Conservation (phyloP, 2,329 filamentous ascomycete species). For the Thyridium curvatum region DNA sequence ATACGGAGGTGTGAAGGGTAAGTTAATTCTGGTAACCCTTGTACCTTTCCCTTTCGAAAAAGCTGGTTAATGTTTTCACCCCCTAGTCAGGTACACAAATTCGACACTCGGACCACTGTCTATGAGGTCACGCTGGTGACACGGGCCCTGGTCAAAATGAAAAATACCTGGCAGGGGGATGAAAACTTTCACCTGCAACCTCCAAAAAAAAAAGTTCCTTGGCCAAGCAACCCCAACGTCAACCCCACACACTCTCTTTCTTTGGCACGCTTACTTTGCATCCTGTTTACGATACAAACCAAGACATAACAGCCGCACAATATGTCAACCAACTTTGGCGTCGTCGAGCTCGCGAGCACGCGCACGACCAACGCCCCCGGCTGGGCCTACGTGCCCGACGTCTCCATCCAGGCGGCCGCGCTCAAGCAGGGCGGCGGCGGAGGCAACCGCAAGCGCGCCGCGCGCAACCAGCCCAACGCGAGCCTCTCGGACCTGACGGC, state of each 20-base stretch:
- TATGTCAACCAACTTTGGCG: conserved; percentile 51
- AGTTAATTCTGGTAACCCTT: too few relatives aligned
- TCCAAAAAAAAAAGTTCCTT: not conserved
- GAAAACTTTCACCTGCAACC: conserved; percentile 2
- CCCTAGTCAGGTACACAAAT: too few relatives aligned
- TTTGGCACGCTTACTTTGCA: too few relatives aligned
- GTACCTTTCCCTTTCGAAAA: too few relatives aligned
- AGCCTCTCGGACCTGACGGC: conserved; percentile 64
- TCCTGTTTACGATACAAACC: conserved; percentile 1
- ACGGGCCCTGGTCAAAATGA: too few relatives aligned
- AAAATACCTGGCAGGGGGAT: too few relatives aligned
- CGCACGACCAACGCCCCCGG: conserved; percentile 69
- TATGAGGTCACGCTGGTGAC: too few relatives aligned
- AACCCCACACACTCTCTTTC: not conserved
- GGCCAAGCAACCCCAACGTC: not conserved
- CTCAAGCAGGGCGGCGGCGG: conserved; percentile 16
- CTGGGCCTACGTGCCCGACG: conserved; percentile 88
- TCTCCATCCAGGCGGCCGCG: conserved; percentile 48
- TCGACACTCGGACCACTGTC: too few relatives aligned
- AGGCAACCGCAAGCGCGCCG: conserved; percentile 65
- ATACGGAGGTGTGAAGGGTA: too few relatives aligned
- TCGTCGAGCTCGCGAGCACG: conserved; percentile 73
- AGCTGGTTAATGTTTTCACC: too few relatives aligned
- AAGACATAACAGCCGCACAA: conserved; percentile 36
- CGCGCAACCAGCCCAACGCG: conserved; percentile 46